phyloP scores from a whole-genome alignment of 352 stramenopile species.

The Globisporangium cystogenes region DNA sequence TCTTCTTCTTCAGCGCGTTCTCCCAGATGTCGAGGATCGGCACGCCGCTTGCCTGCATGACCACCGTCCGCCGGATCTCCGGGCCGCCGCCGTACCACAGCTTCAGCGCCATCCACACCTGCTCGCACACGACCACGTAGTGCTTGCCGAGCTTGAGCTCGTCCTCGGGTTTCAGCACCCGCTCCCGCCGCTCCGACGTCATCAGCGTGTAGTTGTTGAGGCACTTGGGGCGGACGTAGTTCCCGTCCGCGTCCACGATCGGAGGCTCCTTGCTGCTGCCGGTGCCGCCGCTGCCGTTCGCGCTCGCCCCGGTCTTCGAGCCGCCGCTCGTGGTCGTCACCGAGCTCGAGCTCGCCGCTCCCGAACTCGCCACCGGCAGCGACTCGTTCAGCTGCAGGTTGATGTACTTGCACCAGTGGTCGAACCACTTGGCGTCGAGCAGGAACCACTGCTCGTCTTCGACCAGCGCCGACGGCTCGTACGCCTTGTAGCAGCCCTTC shows the following conservation, averaged over 20 bases:
- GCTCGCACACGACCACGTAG: constrained; percentile 83
- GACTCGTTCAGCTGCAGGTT: constrained; percentile 21
- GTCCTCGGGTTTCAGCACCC: constrained; percentile 61
- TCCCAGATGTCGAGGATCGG: constrained; percentile 80
- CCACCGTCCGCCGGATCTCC: constrained; percentile 79
- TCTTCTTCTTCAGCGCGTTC: constrained; percentile 57
- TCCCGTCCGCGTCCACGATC: constrained; percentile 75
- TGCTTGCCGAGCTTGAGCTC: constrained; percentile 79
- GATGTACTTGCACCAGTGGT: constrained; percentile 84
- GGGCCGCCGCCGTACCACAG: constrained; percentile 91
- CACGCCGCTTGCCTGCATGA: constrained; percentile 51
- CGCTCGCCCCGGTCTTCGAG: constrained; percentile 14
- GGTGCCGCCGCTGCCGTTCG: constrained; percentile 7
- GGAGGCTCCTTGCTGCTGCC: constrained; percentile 44
- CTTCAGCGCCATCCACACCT: constrained; percentile 88
- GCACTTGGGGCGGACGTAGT: constrained; percentile 75
- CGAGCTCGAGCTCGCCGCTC: constrained; percentile 10
- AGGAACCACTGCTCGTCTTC: constrained; percentile 86
- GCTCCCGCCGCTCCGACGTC: constrained; percentile 61
- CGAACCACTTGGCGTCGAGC: constrained; percentile 80
- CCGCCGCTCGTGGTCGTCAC: constrained; percentile 11
- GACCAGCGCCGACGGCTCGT: constrained; percentile 55
- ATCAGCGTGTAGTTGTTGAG: constrained; percentile 81
- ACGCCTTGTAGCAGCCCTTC: constrained; percentile 71
- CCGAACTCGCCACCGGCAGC: constrained; percentile 15